phyloP scores from a whole-genome alignment of 75 land plant species.

The Picea glauca region DNA sequence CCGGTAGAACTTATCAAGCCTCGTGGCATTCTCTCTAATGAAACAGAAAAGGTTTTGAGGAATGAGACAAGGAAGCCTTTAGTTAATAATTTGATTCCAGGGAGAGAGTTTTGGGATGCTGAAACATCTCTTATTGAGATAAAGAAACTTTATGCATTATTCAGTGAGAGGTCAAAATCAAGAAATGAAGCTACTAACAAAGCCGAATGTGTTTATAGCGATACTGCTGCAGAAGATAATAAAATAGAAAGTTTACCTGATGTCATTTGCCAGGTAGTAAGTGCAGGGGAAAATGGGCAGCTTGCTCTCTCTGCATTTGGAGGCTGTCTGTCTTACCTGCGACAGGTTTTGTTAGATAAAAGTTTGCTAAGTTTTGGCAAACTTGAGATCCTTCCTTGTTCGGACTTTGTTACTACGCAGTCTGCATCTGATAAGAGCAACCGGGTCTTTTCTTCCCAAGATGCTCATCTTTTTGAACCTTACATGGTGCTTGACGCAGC shows the following conservation, averaged over 20 bases:
- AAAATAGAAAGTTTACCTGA: conserved; percentile 39
- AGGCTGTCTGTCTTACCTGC: conserved; percentile 75
- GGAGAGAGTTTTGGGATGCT: conserved; percentile 82
- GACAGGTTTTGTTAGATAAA: conserved; percentile 78
- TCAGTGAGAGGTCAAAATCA: conserved; percentile 13
- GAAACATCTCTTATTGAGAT: conserved; percentile 63
- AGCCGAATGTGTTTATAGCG: neutral
- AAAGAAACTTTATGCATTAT: conserved; percentile 24
- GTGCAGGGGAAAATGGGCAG: conserved; percentile 38
- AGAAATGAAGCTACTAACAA: conserved; percentile 4
- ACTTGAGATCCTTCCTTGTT: conserved; percentile 80
- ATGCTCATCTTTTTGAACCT: conserved; percentile 24
- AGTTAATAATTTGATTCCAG: conserved; percentile 64
- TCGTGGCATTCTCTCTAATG: conserved; percentile 50
- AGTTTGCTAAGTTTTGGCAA: conserved; percentile 65
- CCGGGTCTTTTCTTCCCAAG: neutral
- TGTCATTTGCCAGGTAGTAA: conserved; percentile 36
- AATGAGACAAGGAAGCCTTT: conserved; percentile 79
- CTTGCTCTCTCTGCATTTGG: conserved; percentile 86
- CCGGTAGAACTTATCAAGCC: conserved; percentile 94
- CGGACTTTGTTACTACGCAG: conserved; percentile 26
- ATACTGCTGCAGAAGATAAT: neutral
- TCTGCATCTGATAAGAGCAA: conserved; percentile 3
- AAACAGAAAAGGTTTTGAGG: conserved; percentile 68
- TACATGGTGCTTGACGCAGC: conserved; percentile 91